A percentile compares a stretch with the other conserved stretches of the same genome.
phyloP scores from a whole-genome alignment of 164 flowering plant species.

The Vitis rupestris region DNA sequence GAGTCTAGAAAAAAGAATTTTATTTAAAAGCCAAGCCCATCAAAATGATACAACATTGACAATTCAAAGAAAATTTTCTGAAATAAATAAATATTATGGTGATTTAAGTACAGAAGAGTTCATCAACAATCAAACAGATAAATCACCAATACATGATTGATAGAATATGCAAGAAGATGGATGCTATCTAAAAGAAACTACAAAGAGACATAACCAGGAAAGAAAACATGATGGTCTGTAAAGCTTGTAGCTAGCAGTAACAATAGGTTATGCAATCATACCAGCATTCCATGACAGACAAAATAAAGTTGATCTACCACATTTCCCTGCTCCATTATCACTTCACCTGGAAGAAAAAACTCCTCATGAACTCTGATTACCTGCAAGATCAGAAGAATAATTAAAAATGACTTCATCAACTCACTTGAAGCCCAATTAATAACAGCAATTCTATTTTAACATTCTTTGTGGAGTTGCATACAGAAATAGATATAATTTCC shows the following conservation, averaged over 20 bases:
- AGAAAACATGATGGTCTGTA: background rate
- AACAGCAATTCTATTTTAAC: too few relatives aligned
- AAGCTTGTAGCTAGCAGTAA: background rate
- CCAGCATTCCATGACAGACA: constrained; percentile 78
- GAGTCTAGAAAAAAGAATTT: background rate
- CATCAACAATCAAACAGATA: background rate
- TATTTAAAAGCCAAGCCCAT: background rate
- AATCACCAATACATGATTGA: background rate
- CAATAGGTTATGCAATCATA: constrained; percentile 17
- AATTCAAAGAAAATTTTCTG: too few relatives aligned
- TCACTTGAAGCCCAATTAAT: too few relatives aligned
- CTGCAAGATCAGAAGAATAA: constrained; percentile 33
- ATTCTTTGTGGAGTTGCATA: too few relatives aligned
- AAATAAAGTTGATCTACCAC: constrained; percentile 82
- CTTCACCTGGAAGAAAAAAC: constrained; percentile 88
- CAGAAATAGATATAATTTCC: too few relatives aligned
- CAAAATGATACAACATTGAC: background rate
- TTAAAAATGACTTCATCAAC: background rate
- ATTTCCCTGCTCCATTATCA: constrained; percentile 80
- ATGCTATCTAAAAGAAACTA: background rate
- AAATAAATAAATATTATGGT: too few relatives aligned
- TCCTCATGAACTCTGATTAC: constrained; percentile 79
- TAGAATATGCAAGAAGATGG: background rate
- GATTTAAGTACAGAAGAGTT: background rate
- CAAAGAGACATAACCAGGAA: background rate